Conservation (phyloP, 495 filamentous ascomycete species). For the Cryomyces minteri region DNA sequence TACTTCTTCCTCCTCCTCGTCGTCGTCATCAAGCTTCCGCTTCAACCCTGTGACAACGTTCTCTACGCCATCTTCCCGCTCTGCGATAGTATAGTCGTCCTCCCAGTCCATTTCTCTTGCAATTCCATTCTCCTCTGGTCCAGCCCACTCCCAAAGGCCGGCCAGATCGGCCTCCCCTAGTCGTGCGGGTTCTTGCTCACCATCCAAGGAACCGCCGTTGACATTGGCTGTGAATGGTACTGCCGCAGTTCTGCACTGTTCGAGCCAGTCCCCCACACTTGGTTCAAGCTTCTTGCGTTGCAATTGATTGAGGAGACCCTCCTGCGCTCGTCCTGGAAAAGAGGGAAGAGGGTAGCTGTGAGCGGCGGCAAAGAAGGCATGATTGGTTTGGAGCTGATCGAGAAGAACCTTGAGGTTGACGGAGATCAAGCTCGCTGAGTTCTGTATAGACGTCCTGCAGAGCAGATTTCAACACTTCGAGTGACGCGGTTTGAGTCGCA, state of each 20-base stretch:
- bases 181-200: slow-evolving; percentile 1
- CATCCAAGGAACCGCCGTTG: background rate
- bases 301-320: slow-evolving; percentile 39
- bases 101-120: slow-evolving; percentile 11
- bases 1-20: slow-evolving; percentile 7
- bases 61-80: slow-evolving; percentile 43
- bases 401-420: slow-evolving; percentile 4
- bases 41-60: slow-evolving; percentile 53
- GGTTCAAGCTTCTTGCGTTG: slow-evolving; percentile 71
- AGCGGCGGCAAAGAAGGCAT: slow-evolving; percentile 5
- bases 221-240: slow-evolving; percentile 4
- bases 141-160: slow-evolving; percentile 15
- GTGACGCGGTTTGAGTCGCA: too few relatives aligned
- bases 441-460: slow-evolving; percentile 10
- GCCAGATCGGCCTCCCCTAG: slow-evolving; percentile 8
- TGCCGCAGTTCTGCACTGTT: slow-evolving; percentile 30
- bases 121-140: slow-evolving; percentile 25
- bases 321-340: slow-evolving; percentile 55
- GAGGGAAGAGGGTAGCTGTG: slow-evolving; percentile 54
- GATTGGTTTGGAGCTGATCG: slow-evolving; percentile 4
- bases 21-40: slow-evolving; percentile 8
- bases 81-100: slow-evolving; percentile 47
- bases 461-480: too few relatives aligned
- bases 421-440: slow-evolving; percentile 4
- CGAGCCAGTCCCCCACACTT: slow-evolving; percentile 51